These are phyloP conservation scores for Trypanosoma mega DNA, from an alignment of 208 protist genomes.

Conservation along the genomic window DNA sequence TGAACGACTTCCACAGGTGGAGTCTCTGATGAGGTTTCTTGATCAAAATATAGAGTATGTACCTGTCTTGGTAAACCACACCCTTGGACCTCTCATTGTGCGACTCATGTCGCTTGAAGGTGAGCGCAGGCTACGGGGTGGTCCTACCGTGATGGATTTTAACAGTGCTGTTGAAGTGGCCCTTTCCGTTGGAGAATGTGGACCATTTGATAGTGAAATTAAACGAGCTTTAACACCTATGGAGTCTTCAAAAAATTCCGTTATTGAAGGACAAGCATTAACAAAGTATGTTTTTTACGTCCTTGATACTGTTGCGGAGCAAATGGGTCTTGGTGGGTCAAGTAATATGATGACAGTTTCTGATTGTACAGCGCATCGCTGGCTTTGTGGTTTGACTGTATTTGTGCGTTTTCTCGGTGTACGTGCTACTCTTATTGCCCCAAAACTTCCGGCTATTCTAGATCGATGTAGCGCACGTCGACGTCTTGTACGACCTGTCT, in stretches of 20 bases:
- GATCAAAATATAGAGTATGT: slow-evolving; percentile 21
- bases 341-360: slow-evolving; percentile 21
- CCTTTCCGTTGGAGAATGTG: slow-evolving; percentile 41
- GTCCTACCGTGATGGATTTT: slow-evolving; percentile 28
- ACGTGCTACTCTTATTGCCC: slow-evolving; percentile 69
- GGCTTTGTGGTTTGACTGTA: slow-evolving; percentile 64
- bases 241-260: no score
- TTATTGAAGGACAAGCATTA: slow-evolving; percentile 4
- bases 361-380: slow-evolving; percentile 40
- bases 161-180: slow-evolving; percentile 38
- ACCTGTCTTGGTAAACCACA: slow-evolving; percentile 19
- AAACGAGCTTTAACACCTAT: slow-evolving; percentile 9
- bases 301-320: slow-evolving; percentile 19
- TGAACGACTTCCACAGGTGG: slow-evolving; percentile 17
- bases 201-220: slow-evolving; percentile 8
- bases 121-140: slow-evolving; percentile 40
- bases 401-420: slow-evolving; percentile 66
- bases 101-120: slow-evolving; percentile 71
- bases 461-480: slow-evolving; percentile 37
- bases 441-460: slow-evolving; percentile 80
- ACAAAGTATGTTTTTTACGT: slow-evolving; percentile 32
- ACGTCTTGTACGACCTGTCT: slow-evolving; percentile 33
- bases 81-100: slow-evolving; percentile 44
- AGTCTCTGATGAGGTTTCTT: slow-evolving; percentile 20
- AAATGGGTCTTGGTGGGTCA: slow-evolving; percentile 14